These are phyloP conservation scores for Astrothelium subdiscretum DNA, from an alignment of 495 filamentous ascomycete genomes.

Conservation along the genomic window DNA sequence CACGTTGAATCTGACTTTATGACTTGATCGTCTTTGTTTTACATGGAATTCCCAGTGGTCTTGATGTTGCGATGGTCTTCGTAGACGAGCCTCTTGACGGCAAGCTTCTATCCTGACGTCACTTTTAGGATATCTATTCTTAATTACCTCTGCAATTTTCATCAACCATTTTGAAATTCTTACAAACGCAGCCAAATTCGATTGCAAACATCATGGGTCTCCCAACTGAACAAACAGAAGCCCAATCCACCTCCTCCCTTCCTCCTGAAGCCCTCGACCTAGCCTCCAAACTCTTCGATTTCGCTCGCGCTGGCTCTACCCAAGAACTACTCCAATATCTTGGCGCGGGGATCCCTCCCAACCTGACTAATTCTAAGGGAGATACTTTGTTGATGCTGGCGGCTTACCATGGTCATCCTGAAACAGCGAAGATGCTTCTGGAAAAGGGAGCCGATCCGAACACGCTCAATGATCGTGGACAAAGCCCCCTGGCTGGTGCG, in stretches of 20 bases:
- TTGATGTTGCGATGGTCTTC: too few species aligned
- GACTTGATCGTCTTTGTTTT: too few species aligned
- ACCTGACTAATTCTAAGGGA: conserved; percentile 31
- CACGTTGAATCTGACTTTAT: too few species aligned
- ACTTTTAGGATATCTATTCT: not conserved
- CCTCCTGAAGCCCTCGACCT: conserved; percentile 31
- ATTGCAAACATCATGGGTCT: not conserved
- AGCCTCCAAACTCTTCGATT: conserved; percentile 30
- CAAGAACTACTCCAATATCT: conserved; percentile 21
- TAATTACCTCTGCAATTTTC: not conserved
- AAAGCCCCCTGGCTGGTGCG: conserved; percentile 30
- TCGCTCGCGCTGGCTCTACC: conserved; percentile 26
- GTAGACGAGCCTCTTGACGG: too few species aligned
- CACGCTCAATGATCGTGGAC: conserved; percentile 29
- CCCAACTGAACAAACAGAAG: not conserved
- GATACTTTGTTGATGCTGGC: conserved; percentile 35
- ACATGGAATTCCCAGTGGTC: too few species aligned
- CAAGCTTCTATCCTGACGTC: not conserved
- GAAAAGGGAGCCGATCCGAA: conserved; percentile 25
- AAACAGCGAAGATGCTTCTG: conserved; percentile 23
- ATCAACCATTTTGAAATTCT: not conserved
- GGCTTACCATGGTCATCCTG: conserved; percentile 26
- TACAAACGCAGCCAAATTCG: not conserved
- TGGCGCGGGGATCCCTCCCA: conserved; percentile 28
- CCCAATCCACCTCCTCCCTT: conserved; percentile 14